Percentiles rank a stretch among this genome's conserved stretches.
Conservation (phyloP, 2,329 filamentous ascomycete genomes). For the Claviceps sp. region DNA sequence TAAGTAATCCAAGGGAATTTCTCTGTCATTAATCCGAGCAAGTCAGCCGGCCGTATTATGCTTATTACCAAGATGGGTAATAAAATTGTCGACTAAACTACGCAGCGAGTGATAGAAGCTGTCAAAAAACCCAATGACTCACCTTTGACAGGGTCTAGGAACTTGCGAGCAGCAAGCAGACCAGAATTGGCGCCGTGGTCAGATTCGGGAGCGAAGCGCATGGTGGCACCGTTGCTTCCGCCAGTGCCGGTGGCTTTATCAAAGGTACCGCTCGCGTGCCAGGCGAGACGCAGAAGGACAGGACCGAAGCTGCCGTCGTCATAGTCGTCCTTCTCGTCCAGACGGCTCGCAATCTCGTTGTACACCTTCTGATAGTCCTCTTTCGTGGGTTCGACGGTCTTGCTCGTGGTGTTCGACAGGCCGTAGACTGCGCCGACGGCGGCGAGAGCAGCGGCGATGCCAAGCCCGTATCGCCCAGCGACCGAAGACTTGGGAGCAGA, state of each 20-base stretch:
- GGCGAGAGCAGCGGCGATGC: slow-evolving; percentile 42
- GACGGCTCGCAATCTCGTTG: slow-evolving; percentile 62
- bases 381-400: slow-evolving; percentile 58
- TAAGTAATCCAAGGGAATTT: slow-evolving; percentile 94
- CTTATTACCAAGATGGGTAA: too few relatives aligned
- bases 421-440: slow-evolving; percentile 14
- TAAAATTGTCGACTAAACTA: too few relatives aligned
- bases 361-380: slow-evolving; percentile 95
- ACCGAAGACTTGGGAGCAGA: slow-evolving; percentile 32
- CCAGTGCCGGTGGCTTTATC: slow-evolving; percentile 80
- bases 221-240: slow-evolving; percentile 90
- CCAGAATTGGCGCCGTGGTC: slow-evolving; percentile 92
- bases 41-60: too few relatives aligned
- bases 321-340: slow-evolving; percentile 88
- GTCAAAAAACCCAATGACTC: slow-evolving; percentile 16
- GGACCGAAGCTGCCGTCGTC: slow-evolving; percentile 95
- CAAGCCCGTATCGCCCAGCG: slow-evolving; percentile 42
- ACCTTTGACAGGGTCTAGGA: slow-evolving; percentile 85
- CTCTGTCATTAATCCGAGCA: slow-evolving; percentile 9
- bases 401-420: slow-evolving; percentile 25
- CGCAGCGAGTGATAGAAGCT: too few relatives aligned
- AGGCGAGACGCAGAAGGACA: slow-evolving; percentile 78
- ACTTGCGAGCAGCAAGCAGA: slow-evolving; percentile 72
- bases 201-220: slow-evolving; percentile 84
- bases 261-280: slow-evolving; percentile 89